A percentile compares a stretch with the other conserved stretches of the same genome.
phyloP scores from a whole-genome alignment of 495 filamentous ascomycete genomes.

The Peziza echinospora region DNA sequence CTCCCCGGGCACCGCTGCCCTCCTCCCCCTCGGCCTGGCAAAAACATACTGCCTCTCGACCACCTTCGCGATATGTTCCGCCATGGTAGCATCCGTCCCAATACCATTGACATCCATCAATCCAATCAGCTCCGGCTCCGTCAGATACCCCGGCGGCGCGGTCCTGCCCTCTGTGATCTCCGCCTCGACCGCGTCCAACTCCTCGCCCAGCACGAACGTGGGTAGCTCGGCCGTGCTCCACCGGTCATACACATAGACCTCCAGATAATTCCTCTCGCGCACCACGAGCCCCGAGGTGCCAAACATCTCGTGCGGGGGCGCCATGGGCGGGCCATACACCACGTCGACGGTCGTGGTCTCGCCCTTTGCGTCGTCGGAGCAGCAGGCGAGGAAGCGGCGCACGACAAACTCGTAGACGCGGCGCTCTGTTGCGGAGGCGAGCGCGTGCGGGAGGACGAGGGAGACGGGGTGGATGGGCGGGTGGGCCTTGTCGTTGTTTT shows the following conservation, averaged over 20 bases:
- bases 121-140: constrained; percentile 89
- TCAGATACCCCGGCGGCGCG: constrained; percentile 59
- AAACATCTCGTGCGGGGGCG: constrained; percentile 37
- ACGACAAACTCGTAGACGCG: constrained; percentile 83
- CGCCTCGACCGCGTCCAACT: constrained; percentile 74
- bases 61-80: constrained; percentile 90
- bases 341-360: constrained; percentile 66
- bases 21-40: constrained; percentile 31
- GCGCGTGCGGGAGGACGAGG: constrained; percentile 39
- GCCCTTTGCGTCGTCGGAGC: constrained; percentile 81
- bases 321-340: constrained; percentile 44
- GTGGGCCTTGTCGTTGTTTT: constrained; percentile 87
- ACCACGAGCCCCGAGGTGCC: constrained; percentile 66
- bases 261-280: constrained; percentile 70
- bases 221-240: constrained; percentile 82
- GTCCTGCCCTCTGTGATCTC: constrained; percentile 78
- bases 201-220: constrained; percentile 50
- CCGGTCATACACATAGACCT: constrained; percentile 89
- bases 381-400: constrained; percentile 89
- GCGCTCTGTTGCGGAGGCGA: constrained; percentile 41
- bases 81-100: constrained; percentile 96
- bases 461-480: constrained; percentile 89
- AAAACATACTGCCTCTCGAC: constrained; percentile 70
- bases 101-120: constrained; percentile 98
- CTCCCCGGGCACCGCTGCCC: constrained; percentile 9